These are phyloP conservation scores for Paraurostyla sp. DNA, from an alignment of 73 alveolate genomes.

Conservation along the genomic window DNA sequence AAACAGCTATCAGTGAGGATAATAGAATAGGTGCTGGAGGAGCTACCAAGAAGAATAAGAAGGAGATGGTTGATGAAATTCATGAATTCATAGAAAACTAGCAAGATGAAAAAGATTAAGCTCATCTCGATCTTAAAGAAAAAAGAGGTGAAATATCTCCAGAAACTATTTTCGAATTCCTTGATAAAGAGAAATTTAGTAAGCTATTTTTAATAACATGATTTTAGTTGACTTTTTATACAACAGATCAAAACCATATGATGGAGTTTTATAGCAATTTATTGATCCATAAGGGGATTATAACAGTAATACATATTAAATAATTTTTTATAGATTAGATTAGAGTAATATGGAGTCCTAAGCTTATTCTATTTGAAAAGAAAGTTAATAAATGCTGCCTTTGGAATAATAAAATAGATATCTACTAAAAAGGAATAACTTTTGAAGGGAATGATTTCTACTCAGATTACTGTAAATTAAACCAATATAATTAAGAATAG, in stretches of 20 bases:
- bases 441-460: slow-evolving; percentile 96
- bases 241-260: slow-evolving; percentile 75
- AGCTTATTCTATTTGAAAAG: slow-evolving; percentile 92
- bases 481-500: not conserved
- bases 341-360: slow-evolving; percentile 94
- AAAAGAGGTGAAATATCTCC: not conserved
- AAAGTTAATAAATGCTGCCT: slow-evolving; percentile 83
- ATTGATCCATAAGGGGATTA: slow-evolving; percentile 88
- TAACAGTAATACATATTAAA: slow-evolving; percentile 53
- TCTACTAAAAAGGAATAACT: slow-evolving; percentile 93
- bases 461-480: slow-evolving; percentile 66
- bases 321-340: slow-evolving; percentile 30
- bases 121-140: not conserved
- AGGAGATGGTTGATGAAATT: slow-evolving; percentile 21
- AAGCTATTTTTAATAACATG: not conserved
- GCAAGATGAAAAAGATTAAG: not conserved
- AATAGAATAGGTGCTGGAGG: slow-evolving; percentile 11
- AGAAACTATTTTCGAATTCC: slow-evolving; percentile 63
- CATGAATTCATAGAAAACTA: slow-evolving; percentile 10
- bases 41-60: not conserved
- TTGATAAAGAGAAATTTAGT: slow-evolving; percentile 51
- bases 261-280: slow-evolving; percentile 91
- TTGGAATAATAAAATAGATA: slow-evolving; percentile 82
- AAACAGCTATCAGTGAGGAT: not conserved
- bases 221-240: slow-evolving; percentile 85